phyloP scores from a whole-genome alignment of 169 alveolate genomes.

The Plasmodium chabaudi region DNA sequence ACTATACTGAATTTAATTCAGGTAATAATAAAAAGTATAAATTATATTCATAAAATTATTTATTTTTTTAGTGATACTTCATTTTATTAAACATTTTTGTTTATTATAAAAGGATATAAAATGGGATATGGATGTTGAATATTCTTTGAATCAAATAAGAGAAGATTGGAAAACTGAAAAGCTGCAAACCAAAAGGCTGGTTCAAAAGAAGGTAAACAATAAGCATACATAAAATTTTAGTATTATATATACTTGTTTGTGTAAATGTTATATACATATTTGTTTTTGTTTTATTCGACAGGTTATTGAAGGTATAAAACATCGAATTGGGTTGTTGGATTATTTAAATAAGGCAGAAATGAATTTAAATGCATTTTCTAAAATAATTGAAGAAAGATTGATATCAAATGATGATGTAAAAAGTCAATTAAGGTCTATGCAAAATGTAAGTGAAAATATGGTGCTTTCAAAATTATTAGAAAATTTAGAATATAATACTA shows the following conservation, averaged over 20 bases:
- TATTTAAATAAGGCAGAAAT: slow-evolving; percentile 59
- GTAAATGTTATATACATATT: background rate
- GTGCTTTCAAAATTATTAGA: slow-evolving; percentile 39
- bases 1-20: slow-evolving; percentile 33
- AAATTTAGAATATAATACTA: slow-evolving; percentile 44
- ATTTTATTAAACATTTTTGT: background rate
- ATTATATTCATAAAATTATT: background rate
- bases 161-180: slow-evolving; percentile 71
- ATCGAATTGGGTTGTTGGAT: slow-evolving; percentile 50
- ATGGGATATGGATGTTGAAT: slow-evolving; percentile 72
- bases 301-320: slow-evolving; percentile 69
- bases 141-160: slow-evolving; percentile 64
- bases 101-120: slow-evolving; percentile 47
- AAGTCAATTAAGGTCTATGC: slow-evolving; percentile 70
- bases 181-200: slow-evolving; percentile 44
- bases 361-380: slow-evolving; percentile 66
- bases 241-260: background rate
- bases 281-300: background rate
- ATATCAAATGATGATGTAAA: slow-evolving; percentile 73
- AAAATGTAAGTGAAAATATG: slow-evolving; percentile 44
- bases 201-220: slow-evolving; percentile 60
- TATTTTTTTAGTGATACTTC: background rate
- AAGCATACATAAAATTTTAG: background rate
- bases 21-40: slow-evolving; percentile 20
- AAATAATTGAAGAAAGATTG: slow-evolving; percentile 68